phyloP scores from a whole-genome alignment of 2,329 filamentous ascomycete species.

The Curvularia verruculosa region DNA sequence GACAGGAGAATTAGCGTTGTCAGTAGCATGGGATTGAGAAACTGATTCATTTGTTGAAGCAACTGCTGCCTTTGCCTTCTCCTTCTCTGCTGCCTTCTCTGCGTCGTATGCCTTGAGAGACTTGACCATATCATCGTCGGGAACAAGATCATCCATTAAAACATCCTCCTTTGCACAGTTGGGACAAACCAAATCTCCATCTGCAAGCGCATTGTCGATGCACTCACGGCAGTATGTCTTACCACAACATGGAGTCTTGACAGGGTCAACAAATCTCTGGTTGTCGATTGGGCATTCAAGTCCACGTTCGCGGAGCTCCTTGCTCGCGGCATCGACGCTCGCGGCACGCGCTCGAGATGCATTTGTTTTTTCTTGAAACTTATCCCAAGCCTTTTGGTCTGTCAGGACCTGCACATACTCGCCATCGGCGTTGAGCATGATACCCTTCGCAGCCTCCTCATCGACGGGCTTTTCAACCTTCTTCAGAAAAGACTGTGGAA shows the following conservation, averaged over 20 bases:
- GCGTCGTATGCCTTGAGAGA: slow-evolving; percentile 78
- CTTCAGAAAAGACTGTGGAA: slow-evolving; percentile 92
- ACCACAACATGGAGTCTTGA: slow-evolving; percentile 98
- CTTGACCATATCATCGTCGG: slow-evolving; percentile 75
- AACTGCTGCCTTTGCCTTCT: slow-evolving; percentile 46
- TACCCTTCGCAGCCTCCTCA: slow-evolving; percentile 83
- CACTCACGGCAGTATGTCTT: slow-evolving; percentile 99
- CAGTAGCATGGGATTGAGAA: slow-evolving; percentile 18
- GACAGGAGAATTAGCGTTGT: slow-evolving; percentile 25
- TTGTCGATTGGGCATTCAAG: slow-evolving; percentile 96
- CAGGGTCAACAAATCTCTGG: slow-evolving; percentile 96
- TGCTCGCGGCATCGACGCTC: slow-evolving; percentile 75
- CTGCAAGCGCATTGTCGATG: slow-evolving; percentile 98
- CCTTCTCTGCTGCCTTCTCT: slow-evolving; percentile 52
- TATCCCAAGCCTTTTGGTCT: slow-evolving; percentile 94
- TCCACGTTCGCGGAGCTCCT: slow-evolving; percentile 85
- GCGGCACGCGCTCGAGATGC: slow-evolving; percentile 83
- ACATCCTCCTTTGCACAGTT: slow-evolving; percentile 89
- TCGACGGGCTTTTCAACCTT: slow-evolving; percentile 90
- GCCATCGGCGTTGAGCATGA: slow-evolving; percentile 98
- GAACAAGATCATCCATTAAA: slow-evolving; percentile 81
- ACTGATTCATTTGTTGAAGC: slow-evolving; percentile 31
- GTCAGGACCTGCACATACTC: slow-evolving; percentile 97
- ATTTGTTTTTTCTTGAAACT: slow-evolving; percentile 94
- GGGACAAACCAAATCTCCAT: slow-evolving; percentile 96